Conservation (phyloP, 305 asterid species). For the Nicotiana rustica region DNA sequence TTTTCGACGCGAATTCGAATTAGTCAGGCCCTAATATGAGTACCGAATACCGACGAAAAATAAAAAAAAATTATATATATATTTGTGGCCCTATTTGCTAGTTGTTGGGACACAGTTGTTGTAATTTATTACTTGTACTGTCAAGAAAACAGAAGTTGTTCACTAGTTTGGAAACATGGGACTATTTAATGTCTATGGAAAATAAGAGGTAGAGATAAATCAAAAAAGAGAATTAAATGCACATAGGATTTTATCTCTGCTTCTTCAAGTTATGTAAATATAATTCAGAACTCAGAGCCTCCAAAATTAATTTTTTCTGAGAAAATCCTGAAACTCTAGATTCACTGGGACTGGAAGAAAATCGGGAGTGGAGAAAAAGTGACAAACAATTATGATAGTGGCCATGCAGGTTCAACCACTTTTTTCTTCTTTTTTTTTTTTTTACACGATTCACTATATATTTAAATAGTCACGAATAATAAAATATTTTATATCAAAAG, state of each 20-base stretch:
- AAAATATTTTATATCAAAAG: too few species aligned
- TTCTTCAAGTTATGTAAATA: constrained; percentile 20
- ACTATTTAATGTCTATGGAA: background rate
- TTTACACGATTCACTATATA: background rate
- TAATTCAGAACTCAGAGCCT: background rate
- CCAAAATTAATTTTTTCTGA: background rate
- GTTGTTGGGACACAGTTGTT: constrained; percentile 22
- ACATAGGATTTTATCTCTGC: constrained; percentile 7
- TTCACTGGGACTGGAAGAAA: background rate
- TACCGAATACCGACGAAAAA: too few species aligned
- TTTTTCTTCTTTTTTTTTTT: background rate
- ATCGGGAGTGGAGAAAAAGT: background rate
- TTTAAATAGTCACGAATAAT: background rate
- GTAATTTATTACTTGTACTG: constrained; percentile 2
- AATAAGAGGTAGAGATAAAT: background rate
- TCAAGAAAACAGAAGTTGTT: constrained; percentile 7
- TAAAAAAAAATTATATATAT: too few species aligned
- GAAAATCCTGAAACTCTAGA: constrained; percentile 9
- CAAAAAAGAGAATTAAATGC: constrained; percentile 15
- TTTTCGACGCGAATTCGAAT: too few species aligned
- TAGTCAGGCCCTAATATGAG: too few species aligned
- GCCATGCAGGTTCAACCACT: background rate
- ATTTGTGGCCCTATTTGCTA: background rate
- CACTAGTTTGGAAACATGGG: background rate
- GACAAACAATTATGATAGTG: background rate